Base-by-base conservation (phyloP, 306 rosid species). In the Urtica urens region DNA sequence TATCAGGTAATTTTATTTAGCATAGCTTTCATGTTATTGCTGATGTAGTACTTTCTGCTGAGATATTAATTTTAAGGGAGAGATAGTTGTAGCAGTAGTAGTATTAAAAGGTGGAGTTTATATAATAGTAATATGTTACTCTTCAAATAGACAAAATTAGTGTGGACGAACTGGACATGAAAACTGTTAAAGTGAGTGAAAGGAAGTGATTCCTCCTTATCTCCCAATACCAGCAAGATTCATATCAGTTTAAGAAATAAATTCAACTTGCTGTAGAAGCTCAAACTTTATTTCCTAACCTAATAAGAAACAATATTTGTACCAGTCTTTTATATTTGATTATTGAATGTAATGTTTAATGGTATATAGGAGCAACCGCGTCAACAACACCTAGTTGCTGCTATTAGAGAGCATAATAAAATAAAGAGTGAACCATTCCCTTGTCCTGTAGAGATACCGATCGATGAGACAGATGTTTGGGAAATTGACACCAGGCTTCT, bases 381-480 rank as follows among this genome's bases (percentile, higher is more conserved):
- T 55, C 71, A 72, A 68, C 84, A 73, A 69, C 70, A 76, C 51
- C 68, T 63, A 46, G 41, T 52, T 61, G 48, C 76, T 62, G 61
- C 73, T 55, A 15, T 51, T 50, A 61, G 46, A 31, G 83, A 71
- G 59, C 74, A 75, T 50, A 58, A 35, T 65, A 81, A 68, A 70
- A 59, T 64, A 57, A 75, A 52, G 65, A 40, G 33, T 41, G 88
- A 79, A 53, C 60, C 65, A 21, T 60, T 71, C 51, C 74, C 76
- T 39, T 67, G 46, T 47, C 68, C 66, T 63, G 60, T 92, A 65
- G 87, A 75, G 68, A 92, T 92, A 77, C 99, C 99, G 24, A 73
- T 72, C 49, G 99, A 92, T 67, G 99, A 81, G 57, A 80, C 74
- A 37, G 94, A 92, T 82, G 99, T 92, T 56, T 92, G 99, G 99